A percentile compares a stretch with the other conserved stretches of the same genome.
phyloP scores from a whole-genome alignment of 805 yeast genomes.

The Spathaspora boniae region DNA sequence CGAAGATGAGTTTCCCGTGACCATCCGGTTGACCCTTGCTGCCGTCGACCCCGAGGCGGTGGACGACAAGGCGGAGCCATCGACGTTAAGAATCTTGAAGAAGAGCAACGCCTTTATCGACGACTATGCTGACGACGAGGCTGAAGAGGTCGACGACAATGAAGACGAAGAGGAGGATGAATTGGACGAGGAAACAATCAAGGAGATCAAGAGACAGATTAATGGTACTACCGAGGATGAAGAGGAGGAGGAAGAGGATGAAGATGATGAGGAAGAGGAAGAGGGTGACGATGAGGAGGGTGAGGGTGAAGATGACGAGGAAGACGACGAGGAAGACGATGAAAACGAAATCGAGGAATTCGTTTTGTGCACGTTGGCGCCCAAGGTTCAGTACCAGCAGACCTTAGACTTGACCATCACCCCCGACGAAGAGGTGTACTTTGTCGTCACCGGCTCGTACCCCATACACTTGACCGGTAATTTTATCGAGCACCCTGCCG shows the following conservation, averaged over 20 bases:
- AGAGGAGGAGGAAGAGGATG: conserved; percentile 22
- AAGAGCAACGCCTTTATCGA: conserved; percentile 46
- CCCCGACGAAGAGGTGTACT: conserved; percentile 91
- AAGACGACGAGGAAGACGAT: conserved; percentile 55
- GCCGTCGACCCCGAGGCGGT: conserved; percentile 89
- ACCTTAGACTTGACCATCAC: conserved; percentile 82
- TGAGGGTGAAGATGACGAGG: conserved; percentile 50
- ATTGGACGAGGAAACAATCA: conserved; percentile 26
- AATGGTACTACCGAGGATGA: conserved; percentile 12
- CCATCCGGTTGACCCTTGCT: conserved; percentile 90
- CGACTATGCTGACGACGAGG: conserved; percentile 38
- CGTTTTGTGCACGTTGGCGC: conserved; percentile 86
- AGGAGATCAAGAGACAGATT: background rate
- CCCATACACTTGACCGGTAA: conserved; percentile 91
- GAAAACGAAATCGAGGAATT: conserved; percentile 81
- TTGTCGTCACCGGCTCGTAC: conserved; percentile 95
- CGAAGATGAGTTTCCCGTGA: conserved; percentile 80
- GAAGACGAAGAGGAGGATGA: conserved; percentile 45
- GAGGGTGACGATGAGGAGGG: conserved; percentile 49
- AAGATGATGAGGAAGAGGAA: conserved; percentile 20
- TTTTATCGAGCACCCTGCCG: conserved; percentile 94
- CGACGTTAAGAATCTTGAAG: conserved; percentile 86
- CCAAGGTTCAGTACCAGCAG: conserved; percentile 83
- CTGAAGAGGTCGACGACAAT: conserved; percentile 44
- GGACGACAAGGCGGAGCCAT: conserved; percentile 78